Conservation (phyloP, 768 basidiomycete species). For the Podaxis sp. region DNA sequence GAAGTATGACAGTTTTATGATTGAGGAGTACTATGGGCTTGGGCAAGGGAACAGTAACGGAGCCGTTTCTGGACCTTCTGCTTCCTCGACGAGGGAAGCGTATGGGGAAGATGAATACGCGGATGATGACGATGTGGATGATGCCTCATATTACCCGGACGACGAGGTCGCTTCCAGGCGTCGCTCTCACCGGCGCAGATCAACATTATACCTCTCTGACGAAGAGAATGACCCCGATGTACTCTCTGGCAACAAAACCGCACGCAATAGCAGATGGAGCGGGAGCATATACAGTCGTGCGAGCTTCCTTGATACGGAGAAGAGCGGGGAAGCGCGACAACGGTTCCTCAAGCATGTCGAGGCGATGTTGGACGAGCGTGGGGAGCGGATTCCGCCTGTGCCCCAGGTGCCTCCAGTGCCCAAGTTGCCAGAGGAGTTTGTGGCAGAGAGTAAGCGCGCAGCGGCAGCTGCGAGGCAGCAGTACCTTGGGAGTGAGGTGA, state of each 20-base stretch:
- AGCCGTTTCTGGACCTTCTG: not conserved
- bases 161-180: not conserved
- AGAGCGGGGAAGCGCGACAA: slow-evolving; percentile 45
- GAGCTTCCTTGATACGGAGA: slow-evolving; percentile 49
- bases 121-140: not conserved
- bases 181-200: not conserved
- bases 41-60: not conserved
- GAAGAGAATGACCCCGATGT: not conserved
- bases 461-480: not conserved
- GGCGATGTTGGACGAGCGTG: slow-evolving; percentile 39
- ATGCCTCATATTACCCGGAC: slow-evolving; percentile 7
- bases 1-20: slow-evolving; percentile 6
- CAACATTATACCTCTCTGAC: slow-evolving; percentile 2
- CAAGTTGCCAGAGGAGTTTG: slow-evolving; percentile 15
- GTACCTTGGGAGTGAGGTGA: not conserved
- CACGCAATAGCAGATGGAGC: slow-evolving; percentile 33
- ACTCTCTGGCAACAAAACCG: not conserved
- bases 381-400: slow-evolving; percentile 26
- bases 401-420: slow-evolving; percentile 16
- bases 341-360: slow-evolving; percentile 49
- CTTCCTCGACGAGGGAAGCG: not conserved
- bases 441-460: not conserved
- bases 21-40: slow-evolving; percentile 12
- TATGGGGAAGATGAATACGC: not conserved
- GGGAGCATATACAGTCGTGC: slow-evolving; percentile 45